Conservation (phyloP, 257 asterid genomes). For the Ligustrum vulgare region DNA sequence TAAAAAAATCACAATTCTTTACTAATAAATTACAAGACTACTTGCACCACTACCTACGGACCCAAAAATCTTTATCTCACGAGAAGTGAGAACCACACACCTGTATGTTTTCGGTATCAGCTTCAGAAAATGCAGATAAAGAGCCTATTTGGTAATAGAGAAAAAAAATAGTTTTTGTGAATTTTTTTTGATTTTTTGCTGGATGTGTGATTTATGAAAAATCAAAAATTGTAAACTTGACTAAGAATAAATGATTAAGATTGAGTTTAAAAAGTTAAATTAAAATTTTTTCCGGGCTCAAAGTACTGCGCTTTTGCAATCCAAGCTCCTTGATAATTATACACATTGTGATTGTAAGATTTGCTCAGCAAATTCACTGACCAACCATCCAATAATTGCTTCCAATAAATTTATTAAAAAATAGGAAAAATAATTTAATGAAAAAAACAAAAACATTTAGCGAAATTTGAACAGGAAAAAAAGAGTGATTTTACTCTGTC, state of each 20-base stretch:
- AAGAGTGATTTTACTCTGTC: conserved; percentile 20
- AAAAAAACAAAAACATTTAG: not conserved
- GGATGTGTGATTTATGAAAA: no score
- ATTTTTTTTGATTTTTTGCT: no score
- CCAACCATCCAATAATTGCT: conserved; percentile 77
- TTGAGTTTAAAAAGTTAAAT: no score
- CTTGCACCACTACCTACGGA: conserved; percentile 96
- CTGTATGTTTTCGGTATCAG: conserved; percentile 69
- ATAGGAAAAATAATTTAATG: not conserved
- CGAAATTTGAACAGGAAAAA: conserved; percentile 2
- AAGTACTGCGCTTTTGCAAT: conserved; percentile 73
- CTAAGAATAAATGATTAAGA: no score
- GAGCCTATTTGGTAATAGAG: no score
- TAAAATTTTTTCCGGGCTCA: no score
- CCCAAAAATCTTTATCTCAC: conserved; percentile 87
- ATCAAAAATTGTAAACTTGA: no score
- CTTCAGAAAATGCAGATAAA: conserved; percentile 47
- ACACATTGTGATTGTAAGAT: conserved; percentile 85
- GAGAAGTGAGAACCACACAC: conserved; percentile 70
- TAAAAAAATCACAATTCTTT: no score
- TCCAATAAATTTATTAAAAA: conserved; percentile 14
- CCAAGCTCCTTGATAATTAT: conserved; percentile 94
- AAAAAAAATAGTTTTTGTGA: no score
- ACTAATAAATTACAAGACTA: no score
- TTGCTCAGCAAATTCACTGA: conserved; percentile 88